Percentiles rank a stretch among this genome's conserved stretches.
These are phyloP conservation scores for Leishmania lainsoni DNA, from an alignment of 208 protist genomes.

Conservation along the genomic window DNA sequence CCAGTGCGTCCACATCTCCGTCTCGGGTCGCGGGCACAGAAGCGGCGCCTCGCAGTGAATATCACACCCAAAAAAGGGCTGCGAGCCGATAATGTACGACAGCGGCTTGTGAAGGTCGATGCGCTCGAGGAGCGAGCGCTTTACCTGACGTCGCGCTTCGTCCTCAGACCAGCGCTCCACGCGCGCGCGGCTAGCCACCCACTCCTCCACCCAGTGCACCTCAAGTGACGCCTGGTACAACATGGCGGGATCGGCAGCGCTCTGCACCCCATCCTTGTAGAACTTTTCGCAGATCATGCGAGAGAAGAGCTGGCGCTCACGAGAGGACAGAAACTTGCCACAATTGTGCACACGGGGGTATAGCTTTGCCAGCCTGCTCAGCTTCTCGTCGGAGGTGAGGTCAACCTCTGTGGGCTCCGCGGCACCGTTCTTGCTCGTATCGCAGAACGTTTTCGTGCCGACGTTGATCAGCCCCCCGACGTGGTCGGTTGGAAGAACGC, in stretches of 20 bases:
- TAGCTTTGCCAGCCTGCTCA: conserved; percentile 26
- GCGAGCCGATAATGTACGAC: conserved; percentile 85
- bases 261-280: conserved; percentile 46
- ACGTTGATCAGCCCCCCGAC: background rate
- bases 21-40: conserved; percentile 84
- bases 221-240: conserved; percentile 77
- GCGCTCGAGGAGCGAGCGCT: conserved; percentile 73
- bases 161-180: conserved; percentile 3
- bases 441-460: background rate
- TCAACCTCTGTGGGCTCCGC: conserved; percentile 29
- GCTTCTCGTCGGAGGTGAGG: conserved; percentile 25
- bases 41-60: conserved; percentile 72
- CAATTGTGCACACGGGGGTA: conserved; percentile 14
- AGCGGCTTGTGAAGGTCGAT: conserved; percentile 85
- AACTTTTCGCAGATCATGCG: conserved; percentile 67
- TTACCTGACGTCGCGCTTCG: conserved; percentile 57
- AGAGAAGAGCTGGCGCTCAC: conserved; percentile 42
- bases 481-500: background rate
- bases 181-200: conserved; percentile 35
- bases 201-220: conserved; percentile 80
- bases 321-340: conserved; percentile 31
- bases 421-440: background rate
- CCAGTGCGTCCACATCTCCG: conserved; percentile 91
- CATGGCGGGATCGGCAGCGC: conserved; percentile 49
- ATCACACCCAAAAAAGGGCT: conserved; percentile 86